Evolutionary conservation across 2,329 filamentous ascomycete species (phyloP).

Genomic region (Acrocalymma vagum): DNA sequence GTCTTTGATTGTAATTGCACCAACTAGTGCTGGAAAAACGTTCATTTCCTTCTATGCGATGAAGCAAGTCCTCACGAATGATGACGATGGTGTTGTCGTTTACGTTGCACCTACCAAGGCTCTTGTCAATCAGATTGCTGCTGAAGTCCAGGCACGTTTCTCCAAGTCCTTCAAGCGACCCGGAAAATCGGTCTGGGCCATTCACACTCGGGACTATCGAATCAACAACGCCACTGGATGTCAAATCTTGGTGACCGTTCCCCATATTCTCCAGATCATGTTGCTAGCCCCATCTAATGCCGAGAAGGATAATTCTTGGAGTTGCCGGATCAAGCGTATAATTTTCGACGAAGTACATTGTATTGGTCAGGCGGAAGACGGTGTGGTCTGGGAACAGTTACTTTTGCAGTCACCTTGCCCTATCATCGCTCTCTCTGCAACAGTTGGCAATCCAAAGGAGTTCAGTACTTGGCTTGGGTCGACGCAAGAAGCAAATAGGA

Average conservation of each 20-base stretch:
- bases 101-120: slow-evolving; percentile 86
- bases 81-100: slow-evolving; percentile 75
- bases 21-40: slow-evolving; percentile 82
- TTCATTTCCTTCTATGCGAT: slow-evolving; percentile 89
- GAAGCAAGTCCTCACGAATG: slow-evolving; percentile 74
- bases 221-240: slow-evolving; percentile 78
- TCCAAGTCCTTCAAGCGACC: slow-evolving; percentile 70
- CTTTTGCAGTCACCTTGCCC: slow-evolving; percentile 77
- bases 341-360: slow-evolving; percentile 87
- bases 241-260: slow-evolving; percentile 80
- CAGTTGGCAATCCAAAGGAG: slow-evolving; percentile 76
- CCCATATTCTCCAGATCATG: slow-evolving; percentile 82
- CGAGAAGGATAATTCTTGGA: slow-evolving; percentile 74
- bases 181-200: slow-evolving; percentile 76
- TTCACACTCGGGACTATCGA: slow-evolving; percentile 78
- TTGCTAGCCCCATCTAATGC: slow-evolving; percentile 71
- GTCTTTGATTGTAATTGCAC: slow-evolving; percentile 78
- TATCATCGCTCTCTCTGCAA: slow-evolving; percentile 81
- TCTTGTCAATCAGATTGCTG: slow-evolving; percentile 83
- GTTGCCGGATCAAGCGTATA: slow-evolving; percentile 73
- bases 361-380: slow-evolving; percentile 79
- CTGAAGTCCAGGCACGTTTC: slow-evolving; percentile 78
- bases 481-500: slow-evolving; percentile 70
- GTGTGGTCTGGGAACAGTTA: slow-evolving; percentile 80
- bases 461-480: slow-evolving; percentile 74